Evolutionary conservation across 352 stramenopile genomes (phyloP).

Genomic region (Phytopythium litorale): DNA sequence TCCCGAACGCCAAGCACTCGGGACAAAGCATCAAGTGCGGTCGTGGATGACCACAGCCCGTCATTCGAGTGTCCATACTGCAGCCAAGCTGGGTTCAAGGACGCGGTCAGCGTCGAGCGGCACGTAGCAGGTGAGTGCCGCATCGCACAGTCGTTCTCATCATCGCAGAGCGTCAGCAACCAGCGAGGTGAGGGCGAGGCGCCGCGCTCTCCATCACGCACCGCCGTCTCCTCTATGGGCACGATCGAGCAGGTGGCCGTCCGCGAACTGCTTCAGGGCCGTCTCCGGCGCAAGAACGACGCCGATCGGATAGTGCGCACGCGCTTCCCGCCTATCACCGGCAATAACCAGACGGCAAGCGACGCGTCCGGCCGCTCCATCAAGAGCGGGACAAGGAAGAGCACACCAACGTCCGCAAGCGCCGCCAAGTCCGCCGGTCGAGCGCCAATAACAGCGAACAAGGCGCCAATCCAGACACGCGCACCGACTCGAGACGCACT

Average conservation of each 20-base stretch:
- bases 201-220: neutral
- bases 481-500: neutral
- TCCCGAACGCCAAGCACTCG: neutral
- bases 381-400: neutral
- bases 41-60: neutral
- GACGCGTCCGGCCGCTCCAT: neutral
- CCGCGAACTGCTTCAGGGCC: conserved; percentile 23
- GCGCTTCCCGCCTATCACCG: neutral
- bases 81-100: conserved; percentile 20
- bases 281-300: conserved; percentile 29
- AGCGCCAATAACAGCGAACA: neutral
- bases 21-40: conserved; percentile 3
- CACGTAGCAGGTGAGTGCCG: conserved; percentile 34
- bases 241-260: neutral
- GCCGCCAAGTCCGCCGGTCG: neutral
- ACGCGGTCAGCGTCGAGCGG: conserved; percentile 17
- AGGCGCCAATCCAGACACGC: neutral
- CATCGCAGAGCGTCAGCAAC: conserved; percentile 3
- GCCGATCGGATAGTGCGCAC: neutral
- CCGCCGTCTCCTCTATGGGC: too few relatives aligned
- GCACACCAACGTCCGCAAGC: neutral
- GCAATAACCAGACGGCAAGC: neutral
- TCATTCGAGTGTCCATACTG: conserved; percentile 47
- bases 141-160: conserved; percentile 34
- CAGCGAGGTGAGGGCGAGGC: conserved; percentile 9